Conservation (phyloP, 208 protist genomes). For the Crithidia sp. region DNA sequence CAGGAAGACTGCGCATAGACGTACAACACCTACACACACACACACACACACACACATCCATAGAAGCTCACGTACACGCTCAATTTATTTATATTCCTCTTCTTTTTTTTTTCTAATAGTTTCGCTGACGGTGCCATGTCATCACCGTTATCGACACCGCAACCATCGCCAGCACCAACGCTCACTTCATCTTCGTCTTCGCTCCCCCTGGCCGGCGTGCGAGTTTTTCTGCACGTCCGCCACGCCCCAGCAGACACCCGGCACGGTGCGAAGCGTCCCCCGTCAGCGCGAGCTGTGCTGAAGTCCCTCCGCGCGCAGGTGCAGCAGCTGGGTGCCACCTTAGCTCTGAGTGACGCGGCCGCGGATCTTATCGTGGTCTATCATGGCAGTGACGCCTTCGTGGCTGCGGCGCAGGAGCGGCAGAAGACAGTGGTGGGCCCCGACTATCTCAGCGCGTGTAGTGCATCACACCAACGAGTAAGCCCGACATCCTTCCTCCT, state of each 20-base stretch:
- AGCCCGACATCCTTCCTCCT: constrained; percentile 27
- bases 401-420: constrained; percentile 24
- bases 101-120: no score
- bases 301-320: constrained; percentile 24
- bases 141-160: not conserved
- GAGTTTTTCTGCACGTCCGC: constrained; percentile 70
- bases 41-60: not conserved
- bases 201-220: constrained; percentile 46
- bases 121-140: not conserved
- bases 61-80: not conserved
- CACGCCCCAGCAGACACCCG: constrained; percentile 7
- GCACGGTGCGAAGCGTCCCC: constrained; percentile 1
- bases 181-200: not conserved
- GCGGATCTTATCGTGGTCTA: constrained; percentile 68
- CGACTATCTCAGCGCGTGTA: constrained; percentile 54
- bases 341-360: constrained; percentile 54
- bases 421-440: constrained; percentile 57
- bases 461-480: constrained; percentile 26
- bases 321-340: constrained; percentile 58
- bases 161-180: not conserved
- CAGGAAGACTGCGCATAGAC: no score
- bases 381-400: constrained; percentile 39
- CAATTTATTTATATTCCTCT: no score
- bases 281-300: constrained; percentile 20
- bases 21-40: no score